Evolutionary conservation across 2,329 filamentous ascomycete species (phyloP).

Genomic region (Pseudogymnoascus sp.): DNA sequence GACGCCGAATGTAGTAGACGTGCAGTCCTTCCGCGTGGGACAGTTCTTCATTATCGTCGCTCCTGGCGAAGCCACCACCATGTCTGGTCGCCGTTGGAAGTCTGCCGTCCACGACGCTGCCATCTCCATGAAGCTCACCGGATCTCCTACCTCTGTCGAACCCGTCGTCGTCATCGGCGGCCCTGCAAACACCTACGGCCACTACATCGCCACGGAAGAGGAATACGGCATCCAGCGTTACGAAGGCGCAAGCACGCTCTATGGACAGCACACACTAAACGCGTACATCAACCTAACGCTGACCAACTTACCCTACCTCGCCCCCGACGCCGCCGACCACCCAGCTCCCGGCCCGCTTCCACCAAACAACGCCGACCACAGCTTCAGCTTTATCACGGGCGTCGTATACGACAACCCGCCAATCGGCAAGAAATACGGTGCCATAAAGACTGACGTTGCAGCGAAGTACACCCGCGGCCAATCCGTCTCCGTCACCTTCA

Average conservation of each 20-base stretch:
- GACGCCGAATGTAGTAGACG: conserved; percentile 85
- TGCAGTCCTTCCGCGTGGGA: conserved; percentile 78
- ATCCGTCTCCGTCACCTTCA: conserved; percentile 60
- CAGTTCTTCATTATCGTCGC: conserved; percentile 78
- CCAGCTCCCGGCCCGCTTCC: conserved; percentile 53
- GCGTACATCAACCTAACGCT: conserved; percentile 84
- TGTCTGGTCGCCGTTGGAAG: conserved; percentile 85
- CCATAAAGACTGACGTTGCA: conserved; percentile 48
- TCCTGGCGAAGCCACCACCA: conserved; percentile 83
- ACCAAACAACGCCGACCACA: conserved; percentile 69
- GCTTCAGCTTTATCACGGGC: conserved; percentile 69
- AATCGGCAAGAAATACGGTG: conserved; percentile 61
- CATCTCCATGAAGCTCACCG: conserved; percentile 32
- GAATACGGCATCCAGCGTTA: conserved; percentile 83
- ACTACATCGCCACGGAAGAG: conserved; percentile 68
- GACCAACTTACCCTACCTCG: conserved; percentile 61
- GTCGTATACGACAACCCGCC: conserved; percentile 68
- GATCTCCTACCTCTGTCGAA: conserved; percentile 34
- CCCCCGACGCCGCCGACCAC: conserved; percentile 37
- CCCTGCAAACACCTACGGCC: conserved; percentile 83
- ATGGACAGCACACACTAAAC: conserved; percentile 71
- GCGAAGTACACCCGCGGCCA: conserved; percentile 53
- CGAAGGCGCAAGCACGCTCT: conserved; percentile 89
- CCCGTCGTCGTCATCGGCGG: conserved; percentile 79
- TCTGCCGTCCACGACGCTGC: conserved; percentile 54